A percentile compares a stretch with the other conserved stretches of the same genome.
These are phyloP conservation scores for Diaporthe ampelina DNA, from an alignment of 2,329 filamentous ascomycete genomes.

Conservation along the genomic window DNA sequence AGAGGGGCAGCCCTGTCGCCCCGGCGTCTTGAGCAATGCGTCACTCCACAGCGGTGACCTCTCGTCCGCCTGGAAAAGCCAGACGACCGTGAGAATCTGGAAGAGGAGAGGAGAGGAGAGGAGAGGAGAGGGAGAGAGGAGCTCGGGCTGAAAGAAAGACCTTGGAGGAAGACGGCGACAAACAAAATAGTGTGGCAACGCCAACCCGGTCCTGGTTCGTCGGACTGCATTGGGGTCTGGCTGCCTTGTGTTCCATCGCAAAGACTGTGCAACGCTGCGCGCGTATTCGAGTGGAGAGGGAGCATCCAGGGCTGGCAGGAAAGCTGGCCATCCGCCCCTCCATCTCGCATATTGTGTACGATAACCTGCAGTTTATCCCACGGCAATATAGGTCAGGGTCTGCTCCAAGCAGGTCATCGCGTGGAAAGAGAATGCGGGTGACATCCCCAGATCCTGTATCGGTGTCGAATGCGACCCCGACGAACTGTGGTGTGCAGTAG, in stretches of 20 bases:
- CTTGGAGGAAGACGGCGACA: neutral
- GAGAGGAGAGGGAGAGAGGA: too few species aligned
- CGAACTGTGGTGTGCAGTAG: constrained; percentile 9
- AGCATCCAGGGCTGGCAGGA: neutral
- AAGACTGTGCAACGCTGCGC: constrained; percentile 7
- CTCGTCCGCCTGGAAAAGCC: neutral
- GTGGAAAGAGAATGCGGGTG: neutral
- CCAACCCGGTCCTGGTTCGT: constrained; percentile 8
- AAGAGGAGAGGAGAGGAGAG: neutral
- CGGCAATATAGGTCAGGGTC: constrained; percentile 1
- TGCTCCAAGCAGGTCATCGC: constrained; percentile 20
- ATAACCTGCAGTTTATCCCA: neutral
- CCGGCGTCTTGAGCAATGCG: neutral
- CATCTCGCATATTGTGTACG: neutral
- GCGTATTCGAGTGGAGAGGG: neutral
- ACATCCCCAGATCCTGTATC: constrained; percentile 13
- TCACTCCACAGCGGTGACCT: constrained; percentile 7
- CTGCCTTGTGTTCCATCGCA: constrained; percentile 11
- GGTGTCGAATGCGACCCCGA: constrained; percentile 5
- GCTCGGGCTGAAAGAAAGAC: neutral
- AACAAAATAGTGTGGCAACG: neutral
- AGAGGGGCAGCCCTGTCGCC: constrained; percentile 31
- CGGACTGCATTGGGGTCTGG: neutral
- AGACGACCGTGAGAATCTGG: neutral
- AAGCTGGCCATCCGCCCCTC: neutral